Evolutionary conservation across 768 basidiomycete species (phyloP), one percentile per base, ranked within the genome.

Genomic region (Lactarius hatsudake): DNA sequence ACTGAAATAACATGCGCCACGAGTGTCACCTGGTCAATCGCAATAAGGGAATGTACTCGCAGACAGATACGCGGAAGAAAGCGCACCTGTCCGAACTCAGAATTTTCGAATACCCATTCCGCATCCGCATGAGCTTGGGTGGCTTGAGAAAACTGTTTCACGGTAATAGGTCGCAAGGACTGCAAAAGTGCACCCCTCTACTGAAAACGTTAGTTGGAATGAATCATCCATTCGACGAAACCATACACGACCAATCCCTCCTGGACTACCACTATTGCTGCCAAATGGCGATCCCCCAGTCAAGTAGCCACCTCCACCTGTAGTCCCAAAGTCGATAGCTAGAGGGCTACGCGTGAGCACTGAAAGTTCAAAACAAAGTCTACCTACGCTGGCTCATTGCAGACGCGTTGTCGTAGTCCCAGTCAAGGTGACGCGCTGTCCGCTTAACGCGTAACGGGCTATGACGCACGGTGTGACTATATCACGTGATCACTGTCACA

Each of bases 71-170:
- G 5, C n/a, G 28, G 36, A 54, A 30, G 40, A 55, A n/a, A 2
- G 71, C 79, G 68, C 70, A 93, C 96, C 76, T 93, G 92, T 58
- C 90, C 90, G 65, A 95, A 81, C 69, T 95, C 91, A 5, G 82
- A 78, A 34, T 87, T 90, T 65, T 94, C 94, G 40, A 98, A 81
- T 66, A 82, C 81, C 87, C 94, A 97, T 65, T 96, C 93, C 2
- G 92, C 89, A 71, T 98, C 96, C 1, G 89, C 82, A 74, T 96
- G 93, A 6, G 88, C 82, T 79, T 96, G 94, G n/a, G 79, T 82
- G 2, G 95, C 90, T 71, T 84, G 83, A 42, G 81, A 74, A 55
- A 97, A 81, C 74, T 96, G 94, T 61, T 85, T 82, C 71, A 91
- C 83, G 3, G 90, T 93, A 60, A 93, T 83, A 4, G 94, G 93